Base-by-base conservation (phyloP, 176 grass and related monocot species). In the Melocanna baccifera region DNA sequence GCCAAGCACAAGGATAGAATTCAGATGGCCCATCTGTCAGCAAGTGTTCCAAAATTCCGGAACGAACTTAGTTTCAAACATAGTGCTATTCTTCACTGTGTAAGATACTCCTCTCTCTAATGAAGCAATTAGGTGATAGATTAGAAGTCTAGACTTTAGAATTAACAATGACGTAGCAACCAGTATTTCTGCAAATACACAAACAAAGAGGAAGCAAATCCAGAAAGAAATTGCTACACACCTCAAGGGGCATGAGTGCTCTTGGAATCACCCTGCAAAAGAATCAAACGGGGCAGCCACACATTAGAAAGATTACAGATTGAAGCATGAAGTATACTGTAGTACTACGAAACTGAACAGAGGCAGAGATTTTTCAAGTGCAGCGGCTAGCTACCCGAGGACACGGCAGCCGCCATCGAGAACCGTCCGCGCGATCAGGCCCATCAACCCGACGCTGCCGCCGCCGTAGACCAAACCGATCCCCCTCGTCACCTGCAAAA, bases 401-500 rank as follows among this genome's bases (percentile, higher is more conserved):
- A 99, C 96, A 73, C 80, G 71, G 81, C 93, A 94, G 80, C 93
- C 93, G 37, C 96, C 96, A 71, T 92, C 93, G 71, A 81, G 65
- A 87, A 99, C 96, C 8, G 91, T 94, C 70, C 86, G 93, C 81
- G 96, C 92, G 80, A 99, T 91, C 87, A 99, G 75, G 15, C 96
- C 96, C 96, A 99, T 99, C 77, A 99, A 50, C 78, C 96, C 96
- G 73, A 99, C 78, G 74, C 96, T 99, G 58, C 96, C 93, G 51
- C 96, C 96, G 83, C 96, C 96, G 62, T 99, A 99, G 81, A 99
- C 89, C 86, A 99, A 89, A 92, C 92, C 68, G 82, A 99, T 86
- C 72, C 75, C 83, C 84, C 86, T 94, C 51, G 65, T 88, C 62
- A 96, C 91, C 96, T 99, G 73, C 80, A 85, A 15, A 11, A n/a